Conservation (phyloP, 257 asterid genomes). For the Henckelia pumila region DNA sequence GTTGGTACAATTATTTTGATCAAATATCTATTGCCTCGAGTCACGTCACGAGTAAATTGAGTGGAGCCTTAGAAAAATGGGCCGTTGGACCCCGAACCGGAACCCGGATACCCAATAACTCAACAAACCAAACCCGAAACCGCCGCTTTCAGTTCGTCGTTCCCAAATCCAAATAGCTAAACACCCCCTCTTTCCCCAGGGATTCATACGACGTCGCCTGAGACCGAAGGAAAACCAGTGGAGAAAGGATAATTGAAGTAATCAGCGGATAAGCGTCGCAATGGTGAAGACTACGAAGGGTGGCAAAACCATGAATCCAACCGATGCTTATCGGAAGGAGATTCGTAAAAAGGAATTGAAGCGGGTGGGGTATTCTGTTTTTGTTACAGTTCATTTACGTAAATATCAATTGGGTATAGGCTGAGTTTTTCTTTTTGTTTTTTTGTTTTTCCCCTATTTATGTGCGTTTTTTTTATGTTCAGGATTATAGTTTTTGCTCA, state of each 20-base stretch:
- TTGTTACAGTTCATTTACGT: background rate
- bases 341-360: slow-evolving; percentile 84
- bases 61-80: background rate
- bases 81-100: background rate
- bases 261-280: slow-evolving; percentile 26
- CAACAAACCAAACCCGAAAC: background rate
- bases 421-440: background rate
- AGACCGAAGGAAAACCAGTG: background rate
- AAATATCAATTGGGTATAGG: background rate
- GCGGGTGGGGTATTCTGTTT: slow-evolving; percentile 54
- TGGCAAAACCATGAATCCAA: slow-evolving; percentile 99
- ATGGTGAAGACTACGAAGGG: slow-evolving; percentile 97
- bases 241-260: background rate
- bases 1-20: no score
- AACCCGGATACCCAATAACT: background rate
- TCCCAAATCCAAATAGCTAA: background rate
- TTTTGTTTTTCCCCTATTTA: slow-evolving; percentile 25
- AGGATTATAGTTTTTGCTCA: background rate
- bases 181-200: background rate
- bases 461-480: background rate
- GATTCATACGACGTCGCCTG: background rate
- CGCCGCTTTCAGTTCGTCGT: background rate
- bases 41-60: no score
- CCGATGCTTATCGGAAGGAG: slow-evolving; percentile 95
- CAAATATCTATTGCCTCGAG: no score